phyloP scores from a whole-genome alignment of 192 early-diverging fungal species.

The Tieghemiomyces parasiticus region DNA sequence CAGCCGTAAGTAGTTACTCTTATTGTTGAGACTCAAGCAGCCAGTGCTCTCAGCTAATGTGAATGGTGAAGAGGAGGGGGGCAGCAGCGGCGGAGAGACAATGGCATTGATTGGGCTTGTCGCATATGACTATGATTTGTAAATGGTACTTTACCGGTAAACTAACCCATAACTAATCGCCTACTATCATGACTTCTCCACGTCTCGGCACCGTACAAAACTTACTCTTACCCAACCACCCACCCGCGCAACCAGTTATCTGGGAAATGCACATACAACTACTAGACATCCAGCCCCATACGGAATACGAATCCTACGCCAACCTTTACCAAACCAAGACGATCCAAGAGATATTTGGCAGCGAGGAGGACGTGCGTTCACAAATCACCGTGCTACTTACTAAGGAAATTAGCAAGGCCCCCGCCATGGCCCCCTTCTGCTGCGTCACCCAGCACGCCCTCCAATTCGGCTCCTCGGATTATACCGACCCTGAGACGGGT shows the following conservation, averaged over 20 bases:
- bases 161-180: background rate
- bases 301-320: slow-evolving; percentile 2
- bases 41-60: background rate
- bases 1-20: background rate
- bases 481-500: background rate
- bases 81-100: background rate
- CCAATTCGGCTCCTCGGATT: background rate
- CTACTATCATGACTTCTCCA: background rate
- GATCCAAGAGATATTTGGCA: slow-evolving; percentile 9
- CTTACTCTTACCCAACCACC: too few species aligned
- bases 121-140: background rate
- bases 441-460: background rate
- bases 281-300: background rate
- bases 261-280: slow-evolving; percentile 6
- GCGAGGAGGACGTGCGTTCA: background rate
- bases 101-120: background rate
- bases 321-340: slow-evolving; percentile 3
- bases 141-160: background rate
- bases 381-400: slow-evolving; percentile 2
- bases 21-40: too few species aligned
- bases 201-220: too few species aligned
- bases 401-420: background rate
- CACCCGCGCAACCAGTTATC: too few species aligned
- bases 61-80: background rate
- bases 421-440: background rate